Percentiles rank a stretch among this genome's conserved stretches.
These are phyloP conservation scores for Cyclaneusma minus DNA, from an alignment of 2,329 filamentous ascomycete species.

Conservation along the genomic window DNA sequence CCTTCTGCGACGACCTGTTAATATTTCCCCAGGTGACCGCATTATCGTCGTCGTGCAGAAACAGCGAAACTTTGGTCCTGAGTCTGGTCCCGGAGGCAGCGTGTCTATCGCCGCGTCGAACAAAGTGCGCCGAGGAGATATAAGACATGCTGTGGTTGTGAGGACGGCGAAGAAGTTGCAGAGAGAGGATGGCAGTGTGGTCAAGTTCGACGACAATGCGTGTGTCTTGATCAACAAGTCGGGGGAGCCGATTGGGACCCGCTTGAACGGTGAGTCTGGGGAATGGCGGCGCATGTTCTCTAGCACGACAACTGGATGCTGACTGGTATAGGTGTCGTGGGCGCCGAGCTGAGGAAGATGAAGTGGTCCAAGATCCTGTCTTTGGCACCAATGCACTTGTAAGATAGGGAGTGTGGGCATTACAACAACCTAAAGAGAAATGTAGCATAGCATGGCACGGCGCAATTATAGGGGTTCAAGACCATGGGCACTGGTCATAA, in stretches of 20 bases:
- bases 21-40: conserved; percentile 57
- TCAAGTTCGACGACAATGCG: conserved; percentile 94
- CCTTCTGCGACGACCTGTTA: conserved; percentile 4
- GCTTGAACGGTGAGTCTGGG: conserved; percentile 60
- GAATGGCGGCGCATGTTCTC: not conserved
- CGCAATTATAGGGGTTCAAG: too few species aligned
- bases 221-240: conserved; percentile 96
- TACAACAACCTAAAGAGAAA: conserved; percentile 6
- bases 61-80: conserved; percentile 62
- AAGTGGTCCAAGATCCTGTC: conserved; percentile 98
- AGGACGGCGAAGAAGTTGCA: conserved; percentile 80
- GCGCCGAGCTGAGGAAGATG: conserved; percentile 73
- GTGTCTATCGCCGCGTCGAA: conserved; percentile 61
- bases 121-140: conserved; percentile 93
- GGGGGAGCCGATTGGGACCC: conserved; percentile 84
- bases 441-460: conserved; percentile 13
- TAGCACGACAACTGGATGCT: conserved; percentile 6
- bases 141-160: conserved; percentile 89
- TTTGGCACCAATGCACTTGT: conserved; percentile 74
- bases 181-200: conserved; percentile 73
- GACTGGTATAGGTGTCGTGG: conserved; percentile 54
- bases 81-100: conserved; percentile 55
- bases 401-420: conserved; percentile 17
- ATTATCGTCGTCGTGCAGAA: conserved; percentile 98
- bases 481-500: too few species aligned